Percentiles rank a stretch among this genome's conserved stretches.
Conservation (phyloP, 2,329 filamentous ascomycete genomes). For the Zymoseptoria brevis region DNA sequence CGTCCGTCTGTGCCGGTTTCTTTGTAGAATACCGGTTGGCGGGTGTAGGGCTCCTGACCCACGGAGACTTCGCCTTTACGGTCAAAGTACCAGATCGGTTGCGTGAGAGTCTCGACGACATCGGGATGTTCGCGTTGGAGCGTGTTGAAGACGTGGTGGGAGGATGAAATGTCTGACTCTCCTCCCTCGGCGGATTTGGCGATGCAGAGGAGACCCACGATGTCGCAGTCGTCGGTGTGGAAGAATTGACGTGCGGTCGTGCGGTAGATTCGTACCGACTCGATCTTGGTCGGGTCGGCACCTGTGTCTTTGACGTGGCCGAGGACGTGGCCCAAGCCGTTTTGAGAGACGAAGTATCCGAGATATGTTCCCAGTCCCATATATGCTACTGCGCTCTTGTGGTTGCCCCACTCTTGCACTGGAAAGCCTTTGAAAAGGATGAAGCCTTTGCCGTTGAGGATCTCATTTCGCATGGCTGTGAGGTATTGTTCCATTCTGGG, state of each 20-base stretch:
- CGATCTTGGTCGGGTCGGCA: conserved; percentile 70
- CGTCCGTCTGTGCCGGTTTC: conserved; percentile 59
- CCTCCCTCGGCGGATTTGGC: conserved; percentile 71
- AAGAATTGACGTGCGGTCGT: conserved; percentile 77
- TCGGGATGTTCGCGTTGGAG: conserved; percentile 68
- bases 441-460: conserved; percentile 79
- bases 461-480: conserved; percentile 51
- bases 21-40: conserved; percentile 57
- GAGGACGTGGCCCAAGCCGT: conserved; percentile 74
- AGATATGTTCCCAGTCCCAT: conserved; percentile 76
- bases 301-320: conserved; percentile 86
- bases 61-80: conserved; percentile 73
- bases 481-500: conserved; percentile 51
- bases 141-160: conserved; percentile 74
- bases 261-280: conserved; percentile 82
- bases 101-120: conserved; percentile 64
- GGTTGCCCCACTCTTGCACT: conserved; percentile 63
- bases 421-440: conserved; percentile 82
- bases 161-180: conserved; percentile 72
- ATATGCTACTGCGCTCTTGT: conserved; percentile 76
- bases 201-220: conserved; percentile 77
- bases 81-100: conserved; percentile 86
- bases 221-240: conserved; percentile 73
- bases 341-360: conserved; percentile 82
- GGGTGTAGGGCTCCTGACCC: conserved; percentile 52